Base-by-base conservation (phyloP, 108 stramenopile species). In the Heterococcus sp. region DNA sequence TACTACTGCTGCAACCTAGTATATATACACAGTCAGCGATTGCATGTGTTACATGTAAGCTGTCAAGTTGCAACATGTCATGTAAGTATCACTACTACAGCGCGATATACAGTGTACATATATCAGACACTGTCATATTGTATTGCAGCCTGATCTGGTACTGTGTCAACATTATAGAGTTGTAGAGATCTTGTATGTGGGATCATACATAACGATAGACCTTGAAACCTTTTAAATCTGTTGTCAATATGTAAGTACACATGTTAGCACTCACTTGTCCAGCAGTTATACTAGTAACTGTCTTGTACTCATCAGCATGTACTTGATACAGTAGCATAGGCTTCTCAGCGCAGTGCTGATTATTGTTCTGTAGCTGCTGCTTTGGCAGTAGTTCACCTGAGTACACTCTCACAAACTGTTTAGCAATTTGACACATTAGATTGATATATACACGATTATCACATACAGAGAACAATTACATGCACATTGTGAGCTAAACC, bases 381-480 rank as follows among this genome's bases (percentile, higher is more conserved):
- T 95, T 95, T 34, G 93, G 83, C 84, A 94, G 92, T 85, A 98
- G 78, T 2, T 89, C 91, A 71, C 98, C 98, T 46, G 95, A 95
- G 88, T 98, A 99, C 40, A 99, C 85, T 70, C 98, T 93, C 46
- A 95, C 93, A 88, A 95, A 99, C 66, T 92, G 93, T 46, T n/a
- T n/a, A n/a, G n/a, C n/a, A n/a, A n/a, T n/a, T n/a, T n/a, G n/a
- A n/a, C n/a, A n/a, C n/a, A n/a, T n/a, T n/a, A n/a, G n/a, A n/a
- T n/a, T n/a, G n/a, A n/a, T n/a, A n/a, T n/a, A n/a, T n/a, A n/a
- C n/a, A n/a, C n/a, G n/a, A n/a, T n/a, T n/a, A n/a, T n/a, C n/a
- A n/a, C n/a, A n/a, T n/a, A n/a, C n/a, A n/a, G n/a, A n/a, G n/a
- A n/a, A n/a, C n/a, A n/a, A n/a, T n/a, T n/a, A n/a, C n/a, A n/a